phyloP scores from a whole-genome alignment of 139 green algal species.

The Volvox africanus region DNA sequence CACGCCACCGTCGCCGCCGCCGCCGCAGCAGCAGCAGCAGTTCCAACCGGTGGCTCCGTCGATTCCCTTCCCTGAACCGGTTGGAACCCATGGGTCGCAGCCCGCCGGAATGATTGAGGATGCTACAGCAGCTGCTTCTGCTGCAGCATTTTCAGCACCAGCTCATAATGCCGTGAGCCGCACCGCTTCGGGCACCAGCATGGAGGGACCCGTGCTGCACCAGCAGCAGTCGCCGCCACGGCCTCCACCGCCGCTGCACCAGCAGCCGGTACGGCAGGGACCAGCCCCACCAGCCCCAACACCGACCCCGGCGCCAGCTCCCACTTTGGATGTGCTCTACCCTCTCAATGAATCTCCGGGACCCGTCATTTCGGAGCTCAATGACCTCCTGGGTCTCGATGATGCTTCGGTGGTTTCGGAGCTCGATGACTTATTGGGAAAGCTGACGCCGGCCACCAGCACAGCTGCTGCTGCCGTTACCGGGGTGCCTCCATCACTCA shows the following conservation, averaged over 20 bases:
- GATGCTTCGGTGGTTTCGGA: not conserved
- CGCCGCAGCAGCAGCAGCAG: not conserved
- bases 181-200: not conserved
- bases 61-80: too few species aligned
- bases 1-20: not conserved
- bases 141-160: not conserved
- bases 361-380: not conserved
- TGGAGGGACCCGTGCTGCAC: too few species aligned
- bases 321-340: not conserved
- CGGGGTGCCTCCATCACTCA: too few species aligned
- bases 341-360: not conserved
- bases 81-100: too few species aligned
- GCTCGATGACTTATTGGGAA: conserved; percentile 15
- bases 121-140: not conserved
- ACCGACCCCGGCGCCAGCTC: not conserved
- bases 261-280: not conserved
- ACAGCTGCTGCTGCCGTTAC: not conserved
- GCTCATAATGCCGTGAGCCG: not conserved
- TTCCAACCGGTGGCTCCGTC: not conserved
- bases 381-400: not conserved
- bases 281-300: not conserved
- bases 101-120: not conserved
- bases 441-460: not conserved
- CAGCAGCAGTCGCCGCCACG: not conserved
- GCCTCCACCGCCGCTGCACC: not conserved